phyloP scores from a whole-genome alignment of 1,284 basidiomycete species.

The Amylostereum areolatum region DNA sequence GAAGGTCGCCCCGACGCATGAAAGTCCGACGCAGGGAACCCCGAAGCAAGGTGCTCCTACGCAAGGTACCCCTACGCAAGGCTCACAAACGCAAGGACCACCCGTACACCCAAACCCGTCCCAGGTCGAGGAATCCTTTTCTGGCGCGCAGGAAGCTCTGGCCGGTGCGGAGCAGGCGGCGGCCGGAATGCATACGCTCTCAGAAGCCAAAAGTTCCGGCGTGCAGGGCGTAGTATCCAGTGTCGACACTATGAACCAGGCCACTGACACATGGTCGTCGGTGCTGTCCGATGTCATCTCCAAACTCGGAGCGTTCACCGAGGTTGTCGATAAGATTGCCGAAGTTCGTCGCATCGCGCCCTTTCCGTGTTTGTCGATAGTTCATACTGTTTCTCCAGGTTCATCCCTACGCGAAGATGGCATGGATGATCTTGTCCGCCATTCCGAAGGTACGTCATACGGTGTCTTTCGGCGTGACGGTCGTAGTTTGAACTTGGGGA shows the following conservation, averaged over 20 bases:
- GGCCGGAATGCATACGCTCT: too few species aligned
- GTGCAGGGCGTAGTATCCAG: neutral
- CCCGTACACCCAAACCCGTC: too few species aligned
- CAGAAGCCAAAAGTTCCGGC: too few species aligned
- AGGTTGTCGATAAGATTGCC: slow-evolving; percentile 1
- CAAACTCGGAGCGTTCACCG: neutral
- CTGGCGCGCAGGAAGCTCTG: too few species aligned
- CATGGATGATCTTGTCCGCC: slow-evolving; percentile 10
- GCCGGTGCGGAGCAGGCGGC: too few species aligned
- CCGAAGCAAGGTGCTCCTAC: too few species aligned
- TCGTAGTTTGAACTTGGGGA: neutral
- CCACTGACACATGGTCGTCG: neutral
- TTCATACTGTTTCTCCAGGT: slow-evolving; percentile 5
- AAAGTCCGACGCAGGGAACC: too few species aligned
- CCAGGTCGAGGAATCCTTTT: too few species aligned
- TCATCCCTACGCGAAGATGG: slow-evolving; percentile 16
- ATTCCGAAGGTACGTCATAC: slow-evolving; percentile 15
- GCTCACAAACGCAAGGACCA: too few species aligned
- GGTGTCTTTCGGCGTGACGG: too few species aligned
- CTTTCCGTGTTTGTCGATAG: neutral
- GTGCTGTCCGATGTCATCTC: neutral
- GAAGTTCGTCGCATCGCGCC: neutral
- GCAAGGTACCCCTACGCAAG: too few species aligned
- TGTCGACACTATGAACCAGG: neutral
- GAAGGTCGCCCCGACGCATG: too few species aligned